Evolutionary conservation across 1,139 yeast species (phyloP).

Genomic region (Pichia sp.): DNA sequence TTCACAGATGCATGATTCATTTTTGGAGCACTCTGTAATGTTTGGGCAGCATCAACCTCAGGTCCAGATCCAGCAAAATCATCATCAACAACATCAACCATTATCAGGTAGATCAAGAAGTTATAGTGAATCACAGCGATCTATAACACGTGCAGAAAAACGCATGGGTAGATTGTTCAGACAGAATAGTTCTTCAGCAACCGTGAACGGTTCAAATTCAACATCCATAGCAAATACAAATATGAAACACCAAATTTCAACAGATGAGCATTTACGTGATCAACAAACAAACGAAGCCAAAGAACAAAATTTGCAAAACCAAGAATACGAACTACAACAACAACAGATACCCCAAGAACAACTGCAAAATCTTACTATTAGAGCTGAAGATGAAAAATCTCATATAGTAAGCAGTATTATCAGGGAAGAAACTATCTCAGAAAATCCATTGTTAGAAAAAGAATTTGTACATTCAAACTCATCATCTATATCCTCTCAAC

Average conservation of each 20-base stretch:
- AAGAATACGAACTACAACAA: too few relatives aligned
- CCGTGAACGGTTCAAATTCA: background rate
- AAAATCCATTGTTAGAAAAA: background rate
- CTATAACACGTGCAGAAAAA: slow-evolving; percentile 28
- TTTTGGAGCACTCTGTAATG: background rate
- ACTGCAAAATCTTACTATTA: too few relatives aligned
- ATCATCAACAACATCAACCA: slow-evolving; percentile 1
- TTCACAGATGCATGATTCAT: too few relatives aligned
- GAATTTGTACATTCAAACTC: slow-evolving; percentile 12
- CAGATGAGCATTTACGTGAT: background rate
- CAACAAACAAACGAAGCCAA: background rate
- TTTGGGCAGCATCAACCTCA: background rate
- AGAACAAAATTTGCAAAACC: too few relatives aligned
- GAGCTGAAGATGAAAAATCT: too few relatives aligned
- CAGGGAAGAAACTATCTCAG: background rate
- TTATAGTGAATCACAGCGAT: slow-evolving; percentile 14
- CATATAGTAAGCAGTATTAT: background rate
- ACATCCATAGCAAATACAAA: background rate
- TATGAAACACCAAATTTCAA: background rate
- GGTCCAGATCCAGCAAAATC: background rate
- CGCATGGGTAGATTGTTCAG: slow-evolving; percentile 30
- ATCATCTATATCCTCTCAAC: slow-evolving; percentile 16
- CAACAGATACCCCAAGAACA: too few relatives aligned
- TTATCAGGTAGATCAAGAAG: slow-evolving; percentile 10
- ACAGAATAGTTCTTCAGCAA: slow-evolving; percentile 19